Percentiles rank a stretch among this genome's conserved stretches.
phyloP scores from a whole-genome alignment of 169 alveolate genomes.

The Eimeria praecox region DNA sequence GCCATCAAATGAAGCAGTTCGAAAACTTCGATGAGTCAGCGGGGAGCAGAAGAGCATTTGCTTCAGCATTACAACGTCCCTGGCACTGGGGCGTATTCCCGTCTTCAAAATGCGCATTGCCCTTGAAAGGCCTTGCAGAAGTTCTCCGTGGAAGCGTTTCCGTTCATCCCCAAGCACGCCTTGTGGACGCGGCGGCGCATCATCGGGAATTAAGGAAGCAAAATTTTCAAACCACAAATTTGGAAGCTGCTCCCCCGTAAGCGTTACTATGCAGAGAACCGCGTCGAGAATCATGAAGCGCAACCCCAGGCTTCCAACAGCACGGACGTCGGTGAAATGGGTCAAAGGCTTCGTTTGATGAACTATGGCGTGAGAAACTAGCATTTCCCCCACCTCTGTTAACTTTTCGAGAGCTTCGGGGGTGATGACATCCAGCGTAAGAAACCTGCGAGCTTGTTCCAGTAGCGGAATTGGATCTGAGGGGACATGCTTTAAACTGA shows the following conservation, averaged over 20 bases:
- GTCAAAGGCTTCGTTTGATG: neutral
- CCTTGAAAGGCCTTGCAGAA: neutral
- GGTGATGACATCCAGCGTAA: neutral
- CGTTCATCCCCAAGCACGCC: neutral
- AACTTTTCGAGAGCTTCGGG: neutral
- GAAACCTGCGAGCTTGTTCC: neutral
- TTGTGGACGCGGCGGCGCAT: neutral
- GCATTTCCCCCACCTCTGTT: neutral
- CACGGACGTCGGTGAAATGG: neutral
- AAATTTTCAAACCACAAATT: neutral
- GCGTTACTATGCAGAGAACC: neutral
- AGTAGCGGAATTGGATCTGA: neutral
- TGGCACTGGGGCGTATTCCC: neutral
- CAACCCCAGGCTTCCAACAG: neutral
- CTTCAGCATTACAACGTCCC: neutral
- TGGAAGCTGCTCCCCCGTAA: neutral
- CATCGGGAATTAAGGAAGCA: neutral
- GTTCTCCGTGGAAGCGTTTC: neutral
- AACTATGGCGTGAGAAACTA: neutral
- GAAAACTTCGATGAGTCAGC: neutral
- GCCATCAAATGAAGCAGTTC: neutral
- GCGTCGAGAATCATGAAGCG: conserved; percentile 1
- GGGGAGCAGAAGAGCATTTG: neutral
- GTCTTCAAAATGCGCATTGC: neutral
- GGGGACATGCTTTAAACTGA: neutral